Percentiles rank a stretch among this genome's conserved stretches.
Evolutionary conservation across 371 early-diverging fungal genomes (phyloP).

Genomic region (Cokeromyces recurvatus): DNA sequence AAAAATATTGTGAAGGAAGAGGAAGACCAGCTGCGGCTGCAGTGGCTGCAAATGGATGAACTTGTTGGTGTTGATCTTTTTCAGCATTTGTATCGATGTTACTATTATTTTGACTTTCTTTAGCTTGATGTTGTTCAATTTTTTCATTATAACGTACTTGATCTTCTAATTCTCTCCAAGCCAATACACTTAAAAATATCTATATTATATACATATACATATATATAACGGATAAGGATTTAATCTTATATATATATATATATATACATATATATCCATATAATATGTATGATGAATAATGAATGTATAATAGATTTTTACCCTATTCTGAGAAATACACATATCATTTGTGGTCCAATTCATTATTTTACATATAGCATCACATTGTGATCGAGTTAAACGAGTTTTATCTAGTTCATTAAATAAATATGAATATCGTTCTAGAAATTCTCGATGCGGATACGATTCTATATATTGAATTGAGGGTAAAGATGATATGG

Average conservation of each 20-base stretch:
- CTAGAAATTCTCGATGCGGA: conserved; percentile 60
- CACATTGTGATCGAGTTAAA: conserved; percentile 48
- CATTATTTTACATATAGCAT: conserved; percentile 51
- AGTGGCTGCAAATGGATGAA: too few species aligned
- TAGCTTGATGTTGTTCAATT: conserved; percentile 38
- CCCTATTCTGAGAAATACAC: conserved; percentile 61
- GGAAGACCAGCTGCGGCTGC: conserved; percentile 34
- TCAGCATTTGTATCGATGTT: conserved; percentile 1
- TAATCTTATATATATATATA: too few species aligned
- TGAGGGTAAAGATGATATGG: conserved; percentile 44
- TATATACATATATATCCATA: too few species aligned
- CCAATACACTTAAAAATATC: conserved; percentile 68
- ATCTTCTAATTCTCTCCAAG: conserved; percentile 72
- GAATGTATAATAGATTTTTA: too few species aligned
- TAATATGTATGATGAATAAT: too few species aligned
- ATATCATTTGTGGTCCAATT: conserved; percentile 68
- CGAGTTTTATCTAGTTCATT: conserved; percentile 38
- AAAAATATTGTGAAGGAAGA: conserved; percentile 19
- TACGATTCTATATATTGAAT: conserved; percentile 55
- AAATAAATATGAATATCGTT: conserved; percentile 58
- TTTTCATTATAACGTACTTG: conserved; percentile 48
- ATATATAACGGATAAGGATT: too few species aligned
- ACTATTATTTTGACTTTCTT: conserved; percentile 3
- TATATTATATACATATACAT: too few species aligned
- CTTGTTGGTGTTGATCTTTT: too few species aligned